Percentiles rank a stretch among this genome's conserved stretches.
These are phyloP conservation scores for Pinus taeda DNA, from an alignment of 75 land plant genomes.

Conservation along the genomic window DNA sequence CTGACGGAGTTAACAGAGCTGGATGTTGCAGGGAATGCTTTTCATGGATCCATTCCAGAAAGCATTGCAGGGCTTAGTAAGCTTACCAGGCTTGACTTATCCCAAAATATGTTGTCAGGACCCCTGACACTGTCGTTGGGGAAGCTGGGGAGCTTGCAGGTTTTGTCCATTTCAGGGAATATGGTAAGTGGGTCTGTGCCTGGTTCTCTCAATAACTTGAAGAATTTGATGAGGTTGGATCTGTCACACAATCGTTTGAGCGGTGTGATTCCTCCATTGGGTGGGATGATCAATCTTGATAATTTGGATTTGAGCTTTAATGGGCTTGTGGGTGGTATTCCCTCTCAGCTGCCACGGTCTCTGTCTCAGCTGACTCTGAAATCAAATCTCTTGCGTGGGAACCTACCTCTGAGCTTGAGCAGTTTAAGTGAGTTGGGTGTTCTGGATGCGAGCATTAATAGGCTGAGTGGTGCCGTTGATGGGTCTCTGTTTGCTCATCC, in stretches of 20 bases:
- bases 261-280: slow-evolving; percentile 2
- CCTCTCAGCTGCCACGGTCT: slow-evolving; percentile 12
- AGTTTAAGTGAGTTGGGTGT: slow-evolving; percentile 12
- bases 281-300: neutral
- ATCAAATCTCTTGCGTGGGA: slow-evolving; percentile 8
- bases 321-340: slow-evolving; percentile 11
- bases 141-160: slow-evolving; percentile 13
- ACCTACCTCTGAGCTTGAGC: neutral
- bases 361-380: slow-evolving; percentile 10
- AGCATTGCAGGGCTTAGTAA: slow-evolving; percentile 20
- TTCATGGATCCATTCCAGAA: slow-evolving; percentile 53
- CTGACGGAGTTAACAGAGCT: slow-evolving; percentile 34
- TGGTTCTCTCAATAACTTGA: neutral
- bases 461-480: slow-evolving; percentile 32
- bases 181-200: slow-evolving; percentile 1
- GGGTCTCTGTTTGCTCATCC: slow-evolving; percentile 46
- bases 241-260: neutral
- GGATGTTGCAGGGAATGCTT: slow-evolving; percentile 15
- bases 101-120: slow-evolving; percentile 51
- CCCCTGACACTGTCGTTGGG: slow-evolving; percentile 25
- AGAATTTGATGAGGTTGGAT: neutral
- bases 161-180: neutral
- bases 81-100: slow-evolving; percentile 47
- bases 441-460: slow-evolving; percentile 26
- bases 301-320: slow-evolving; percentile 16